Percentiles rank a stretch among this genome's conserved stretches.
Evolutionary conservation across 495 filamentous ascomycete genomes (phyloP).

Genomic region (Ascobolus immersus): DNA sequence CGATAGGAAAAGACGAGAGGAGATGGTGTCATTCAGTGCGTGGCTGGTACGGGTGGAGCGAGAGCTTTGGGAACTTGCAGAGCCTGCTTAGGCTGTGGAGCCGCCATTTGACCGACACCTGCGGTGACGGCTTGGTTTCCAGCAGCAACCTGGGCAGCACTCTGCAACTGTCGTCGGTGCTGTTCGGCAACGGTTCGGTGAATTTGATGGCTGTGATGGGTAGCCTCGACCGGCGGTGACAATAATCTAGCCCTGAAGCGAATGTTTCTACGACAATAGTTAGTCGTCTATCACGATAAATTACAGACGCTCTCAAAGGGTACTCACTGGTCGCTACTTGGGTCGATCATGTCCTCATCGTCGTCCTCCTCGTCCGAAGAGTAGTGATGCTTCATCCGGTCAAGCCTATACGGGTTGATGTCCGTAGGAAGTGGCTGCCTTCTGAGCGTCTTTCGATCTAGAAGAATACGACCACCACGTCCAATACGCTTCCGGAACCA

Average conservation of each 20-base stretch:
- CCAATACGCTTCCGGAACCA: conserved; percentile 49
- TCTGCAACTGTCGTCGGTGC: no score
- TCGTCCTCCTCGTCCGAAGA: conserved; percentile 34
- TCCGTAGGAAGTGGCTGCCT: conserved; percentile 27
- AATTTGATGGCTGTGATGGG: no score
- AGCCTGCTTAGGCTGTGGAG: no score
- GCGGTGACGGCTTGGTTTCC: no score
- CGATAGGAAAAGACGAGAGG: no score
- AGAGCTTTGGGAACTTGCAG: no score
- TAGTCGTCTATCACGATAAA: conserved; percentile 1
- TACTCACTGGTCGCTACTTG: conserved; percentile 15
- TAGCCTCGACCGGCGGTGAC: conserved; percentile 12
- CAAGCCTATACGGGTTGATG: conserved; percentile 27
- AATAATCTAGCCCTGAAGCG: conserved; percentile 14
- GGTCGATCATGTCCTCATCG: conserved; percentile 47
- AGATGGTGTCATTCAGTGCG: no score
- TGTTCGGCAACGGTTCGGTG: no score
- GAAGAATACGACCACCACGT: conserved; percentile 52
- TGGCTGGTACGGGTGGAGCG: no score
- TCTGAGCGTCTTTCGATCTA: conserved; percentile 44
- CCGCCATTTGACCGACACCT: no score
- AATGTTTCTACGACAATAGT: conserved; percentile 9
- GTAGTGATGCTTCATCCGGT: conserved; percentile 69
- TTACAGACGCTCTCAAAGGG: neutral
- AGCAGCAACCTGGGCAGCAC: no score